Base-by-base conservation (phyloP, 805 yeast species). In the Scheffersomyces lignosus region DNA sequence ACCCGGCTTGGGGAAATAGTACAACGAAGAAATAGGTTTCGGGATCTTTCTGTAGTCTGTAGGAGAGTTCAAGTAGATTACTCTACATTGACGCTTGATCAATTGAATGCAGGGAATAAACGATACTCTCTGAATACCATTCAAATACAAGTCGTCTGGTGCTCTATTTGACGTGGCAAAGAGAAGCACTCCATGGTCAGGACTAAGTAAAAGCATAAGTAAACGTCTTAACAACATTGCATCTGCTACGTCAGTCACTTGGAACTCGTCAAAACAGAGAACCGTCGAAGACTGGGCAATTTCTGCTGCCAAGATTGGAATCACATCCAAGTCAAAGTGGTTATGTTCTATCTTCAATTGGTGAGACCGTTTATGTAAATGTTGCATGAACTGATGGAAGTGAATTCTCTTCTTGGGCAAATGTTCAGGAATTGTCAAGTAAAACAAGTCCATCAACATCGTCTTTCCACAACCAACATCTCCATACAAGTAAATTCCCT, bases 391-490 rank as follows among this genome's bases (percentile, higher is more conserved):
- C 49, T 89, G 96, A 62, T 93, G 99, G 71, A 93, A 93, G 61
- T 93, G 99, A 31, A 91, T 71, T 46, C 99, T 73, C 49, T 71
- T 75, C 53, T 89, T 88, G 9, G 91, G 75, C 40, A 93, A 67
- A 55, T 84, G 87, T 0, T 62, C 34, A 0, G 98, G 97, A 13
- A 91, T 75, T 0, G 96, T 87, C 15, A 78, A 70, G 62, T 90
- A 93, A 53, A 93, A 93, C 47, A 93, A 70, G 61, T 93, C 98
- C 98, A 93, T 91, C 42, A 93, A 70, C 97, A 93, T 91, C 5
- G 99, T 93, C 57, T 93, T 91, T 3, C 99, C 99, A 62, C 98
- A 90, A 2, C 99, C 99, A 29, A 93, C 99, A 60, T 93, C 98
- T 15, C 99, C 99, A 61, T 87, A 93, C 20, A 93, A 70, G 54